These are phyloP conservation scores for Diaporthe vexans DNA, from an alignment of 2,329 filamentous ascomycete genomes.

Conservation along the genomic window DNA sequence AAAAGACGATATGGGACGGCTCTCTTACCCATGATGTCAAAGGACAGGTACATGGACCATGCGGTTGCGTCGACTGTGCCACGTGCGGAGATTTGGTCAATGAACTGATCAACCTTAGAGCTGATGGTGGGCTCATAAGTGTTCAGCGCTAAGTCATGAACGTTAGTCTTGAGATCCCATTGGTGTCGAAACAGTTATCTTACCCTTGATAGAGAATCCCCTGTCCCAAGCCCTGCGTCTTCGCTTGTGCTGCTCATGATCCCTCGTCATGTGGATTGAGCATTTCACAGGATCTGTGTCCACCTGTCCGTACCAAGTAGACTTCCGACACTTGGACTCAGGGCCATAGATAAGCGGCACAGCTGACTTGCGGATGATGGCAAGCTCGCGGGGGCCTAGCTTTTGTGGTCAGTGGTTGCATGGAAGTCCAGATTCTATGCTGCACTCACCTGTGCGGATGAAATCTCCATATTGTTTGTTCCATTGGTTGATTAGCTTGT, in stretches of 20 bases:
- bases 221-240: constrained; percentile 48
- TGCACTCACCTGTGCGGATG: constrained; percentile 46
- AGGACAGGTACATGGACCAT: constrained; percentile 47
- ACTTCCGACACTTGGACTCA: constrained; percentile 55
- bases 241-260: constrained; percentile 45
- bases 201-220: constrained; percentile 46
- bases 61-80: constrained; percentile 43
- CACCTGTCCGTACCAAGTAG: constrained; percentile 55
- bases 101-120: constrained; percentile 41
- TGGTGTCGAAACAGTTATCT: background rate
- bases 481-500: constrained; percentile 60
- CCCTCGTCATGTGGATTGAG: constrained; percentile 56
- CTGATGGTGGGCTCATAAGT: constrained; percentile 45
- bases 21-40: constrained; percentile 45
- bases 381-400: constrained; percentile 51
- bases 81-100: constrained; percentile 41
- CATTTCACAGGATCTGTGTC: constrained; percentile 46
- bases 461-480: constrained; percentile 67
- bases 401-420: background rate
- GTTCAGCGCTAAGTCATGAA: constrained; percentile 41
- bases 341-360: constrained; percentile 52
- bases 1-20: accelerated
- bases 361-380: constrained; percentile 47
- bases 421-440: accelerated
- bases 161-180: background rate